phyloP scores from a whole-genome alignment of 208 protist species.

The Crithidia acanthocephali region DNA sequence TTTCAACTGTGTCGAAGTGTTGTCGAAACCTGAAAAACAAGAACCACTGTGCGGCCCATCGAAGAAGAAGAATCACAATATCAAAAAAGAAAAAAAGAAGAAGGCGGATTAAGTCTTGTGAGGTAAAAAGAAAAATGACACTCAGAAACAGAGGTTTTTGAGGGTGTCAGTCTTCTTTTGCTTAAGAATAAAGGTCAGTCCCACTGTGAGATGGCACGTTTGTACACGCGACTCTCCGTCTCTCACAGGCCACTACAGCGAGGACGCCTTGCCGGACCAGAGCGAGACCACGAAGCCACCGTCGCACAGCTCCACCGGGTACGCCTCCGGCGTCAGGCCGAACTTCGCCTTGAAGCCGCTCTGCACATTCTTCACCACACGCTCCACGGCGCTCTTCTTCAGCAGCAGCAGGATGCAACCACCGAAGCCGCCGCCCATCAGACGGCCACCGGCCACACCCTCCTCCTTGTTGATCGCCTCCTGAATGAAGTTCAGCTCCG shows the following conservation, averaged over 20 bases:
- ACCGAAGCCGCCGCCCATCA: constrained; percentile 89
- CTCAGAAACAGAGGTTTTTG: neutral
- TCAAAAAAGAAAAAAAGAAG: neutral
- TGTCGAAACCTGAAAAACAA: constrained; percentile 4
- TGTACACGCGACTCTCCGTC: neutral
- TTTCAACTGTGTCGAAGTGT: neutral
- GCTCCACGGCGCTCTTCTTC: constrained; percentile 49
- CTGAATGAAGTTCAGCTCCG: constrained; percentile 80
- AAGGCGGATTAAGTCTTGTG: neutral
- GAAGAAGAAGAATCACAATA: neutral
- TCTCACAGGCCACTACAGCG: constrained; percentile 25
- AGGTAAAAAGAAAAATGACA: neutral
- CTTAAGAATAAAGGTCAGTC: no score
- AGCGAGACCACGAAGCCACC: constrained; percentile 57
- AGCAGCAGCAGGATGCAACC: constrained; percentile 75
- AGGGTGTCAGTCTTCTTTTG: no score
- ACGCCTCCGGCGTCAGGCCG: constrained; percentile 48
- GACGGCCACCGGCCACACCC: constrained; percentile 64
- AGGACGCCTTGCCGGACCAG: constrained; percentile 25
- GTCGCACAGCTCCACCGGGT: constrained; percentile 60
- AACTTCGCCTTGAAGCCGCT: constrained; percentile 55
- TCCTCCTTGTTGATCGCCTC: constrained; percentile 60
- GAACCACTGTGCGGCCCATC: constrained; percentile 1
- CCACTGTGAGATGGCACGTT: no score
- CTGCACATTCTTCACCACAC: constrained; percentile 51